Percentiles rank a stretch among this genome's conserved stretches.
phyloP scores from a whole-genome alignment of 176 grass and related monocot genomes.

The Luzula sylvatica region DNA sequence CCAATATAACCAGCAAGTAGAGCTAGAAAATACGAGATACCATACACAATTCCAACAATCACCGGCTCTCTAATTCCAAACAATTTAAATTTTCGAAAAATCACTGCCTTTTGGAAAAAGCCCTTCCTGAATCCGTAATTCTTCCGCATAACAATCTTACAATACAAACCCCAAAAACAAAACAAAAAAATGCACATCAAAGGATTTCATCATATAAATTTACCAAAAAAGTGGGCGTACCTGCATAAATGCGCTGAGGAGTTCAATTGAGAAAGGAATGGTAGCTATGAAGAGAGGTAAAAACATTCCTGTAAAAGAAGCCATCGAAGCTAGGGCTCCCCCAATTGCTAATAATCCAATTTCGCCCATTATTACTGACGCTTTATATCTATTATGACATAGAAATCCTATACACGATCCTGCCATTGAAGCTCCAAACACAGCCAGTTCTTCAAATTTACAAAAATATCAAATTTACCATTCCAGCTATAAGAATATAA shows the following conservation, averaged over 20 bases:
- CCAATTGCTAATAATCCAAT: conserved; percentile 74
- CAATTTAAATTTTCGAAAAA: conserved; percentile 42
- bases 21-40: conserved; percentile 56
- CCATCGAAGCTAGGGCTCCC: conserved; percentile 71
- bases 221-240: too few relatives aligned
- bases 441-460: conserved; percentile 57
- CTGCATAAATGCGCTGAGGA: conserved; percentile 54
- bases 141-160: conserved; percentile 22
- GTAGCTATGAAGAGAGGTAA: conserved; percentile 68
- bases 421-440: conserved; percentile 93
- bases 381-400: conserved; percentile 77
- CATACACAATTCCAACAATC: conserved; percentile 63
- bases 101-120: conserved; percentile 26
- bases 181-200: too few relatives aligned
- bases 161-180: conserved; percentile 38
- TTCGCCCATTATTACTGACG: conserved; percentile 71
- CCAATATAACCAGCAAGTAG: conserved; percentile 70
- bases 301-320: conserved; percentile 87
- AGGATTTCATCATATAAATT: too few relatives aligned
- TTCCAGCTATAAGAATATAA: too few relatives aligned
- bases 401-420: conserved; percentile 84
- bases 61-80: conserved; percentile 64
- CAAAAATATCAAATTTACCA: too few relatives aligned
- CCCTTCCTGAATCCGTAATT: conserved; percentile 23
- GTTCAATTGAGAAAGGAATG: conserved; percentile 47